Conservation (phyloP, 495 filamentous ascomycete genomes). For the Lichenothelia convexa region DNA sequence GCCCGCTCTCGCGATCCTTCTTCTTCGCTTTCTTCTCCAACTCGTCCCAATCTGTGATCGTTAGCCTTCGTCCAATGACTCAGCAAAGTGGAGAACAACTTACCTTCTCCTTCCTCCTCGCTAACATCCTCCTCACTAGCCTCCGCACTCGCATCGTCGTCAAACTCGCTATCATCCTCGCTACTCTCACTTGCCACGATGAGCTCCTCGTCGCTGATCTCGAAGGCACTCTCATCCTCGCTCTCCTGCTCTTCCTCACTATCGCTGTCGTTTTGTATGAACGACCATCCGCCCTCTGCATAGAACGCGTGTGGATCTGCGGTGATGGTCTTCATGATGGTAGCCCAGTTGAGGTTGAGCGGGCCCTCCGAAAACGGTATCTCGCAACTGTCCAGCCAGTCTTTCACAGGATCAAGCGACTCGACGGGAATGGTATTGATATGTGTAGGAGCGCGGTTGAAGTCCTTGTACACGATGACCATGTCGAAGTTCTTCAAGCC, state of each 20-base stretch:
- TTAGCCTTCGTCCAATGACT: too few species aligned
- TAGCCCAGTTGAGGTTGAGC: constrained; percentile 93
- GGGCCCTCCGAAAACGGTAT: constrained; percentile 90
- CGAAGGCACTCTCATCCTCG: constrained; percentile 80
- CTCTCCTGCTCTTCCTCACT: constrained; percentile 63
- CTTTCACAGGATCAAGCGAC: constrained; percentile 82
- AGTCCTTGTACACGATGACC: constrained; percentile 95
- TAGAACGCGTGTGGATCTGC: constrained; percentile 91
- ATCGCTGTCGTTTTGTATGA: constrained; percentile 74
- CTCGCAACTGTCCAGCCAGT: constrained; percentile 91
- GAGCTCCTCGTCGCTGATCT: constrained; percentile 68
- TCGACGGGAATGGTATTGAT: constrained; percentile 98
- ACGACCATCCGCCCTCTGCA: constrained; percentile 85
- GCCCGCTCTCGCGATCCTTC: constrained; percentile 57
- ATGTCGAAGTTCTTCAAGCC: constrained; percentile 98
- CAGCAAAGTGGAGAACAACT: too few species aligned
- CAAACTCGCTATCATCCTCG: constrained; percentile 81
- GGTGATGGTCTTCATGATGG: constrained; percentile 98
- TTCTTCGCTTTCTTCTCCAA: constrained; percentile 77
- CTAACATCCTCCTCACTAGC: constrained; percentile 36
- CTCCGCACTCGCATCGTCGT: constrained; percentile 69
- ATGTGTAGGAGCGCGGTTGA: constrained; percentile 66
- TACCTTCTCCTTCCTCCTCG: constrained; percentile 69
- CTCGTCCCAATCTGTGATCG: constrained; percentile 88
- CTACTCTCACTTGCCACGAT: constrained; percentile 61